phyloP scores from a whole-genome alignment of 805 yeast species.

The Zygosaccharomyces pseudorouxii region DNA sequence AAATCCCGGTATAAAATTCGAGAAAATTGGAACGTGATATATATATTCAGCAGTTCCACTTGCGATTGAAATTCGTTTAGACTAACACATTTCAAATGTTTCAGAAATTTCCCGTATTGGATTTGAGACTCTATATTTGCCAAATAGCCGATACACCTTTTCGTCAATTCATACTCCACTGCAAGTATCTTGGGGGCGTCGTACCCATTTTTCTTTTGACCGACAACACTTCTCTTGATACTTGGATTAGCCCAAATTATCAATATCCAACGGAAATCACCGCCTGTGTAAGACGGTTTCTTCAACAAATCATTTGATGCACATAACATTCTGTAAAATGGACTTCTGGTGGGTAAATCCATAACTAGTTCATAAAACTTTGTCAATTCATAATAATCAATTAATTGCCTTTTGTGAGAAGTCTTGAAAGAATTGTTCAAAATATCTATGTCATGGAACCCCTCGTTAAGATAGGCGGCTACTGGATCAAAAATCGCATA shows the following conservation, averaged over 20 bases:
- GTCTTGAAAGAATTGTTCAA: constrained; percentile 54
- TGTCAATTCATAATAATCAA: constrained; percentile 47
- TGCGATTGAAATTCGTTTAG: constrained; percentile 43
- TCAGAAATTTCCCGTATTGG: constrained; percentile 7
- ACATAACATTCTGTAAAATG: constrained; percentile 50
- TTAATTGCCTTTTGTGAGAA: constrained; percentile 27
- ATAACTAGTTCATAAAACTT: constrained; percentile 44
- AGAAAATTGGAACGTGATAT: constrained; percentile 70
- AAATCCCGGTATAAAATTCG: constrained; percentile 36
- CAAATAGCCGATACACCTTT: constrained; percentile 63
- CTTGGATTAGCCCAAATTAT: constrained; percentile 68
- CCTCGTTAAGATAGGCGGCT: constrained; percentile 41
- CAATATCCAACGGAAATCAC: constrained; percentile 52
- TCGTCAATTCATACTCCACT: constrained; percentile 62
- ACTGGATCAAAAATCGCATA: constrained; percentile 45
- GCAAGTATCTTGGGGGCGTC: constrained; percentile 50
- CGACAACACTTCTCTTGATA: constrained; percentile 43
- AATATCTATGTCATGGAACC: constrained; percentile 45
- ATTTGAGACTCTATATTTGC: constrained; percentile 36
- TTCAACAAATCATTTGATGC: constrained; percentile 51
- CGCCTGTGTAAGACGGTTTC: constrained; percentile 38
- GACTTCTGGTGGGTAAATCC: constrained; percentile 55
- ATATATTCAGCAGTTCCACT: constrained; percentile 67
- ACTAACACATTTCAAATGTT: constrained; percentile 27
- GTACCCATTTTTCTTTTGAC: constrained; percentile 24